These are phyloP conservation scores for Kwoniella botswanensis DNA, from an alignment of 768 basidiomycete genomes.

Conservation along the genomic window DNA sequence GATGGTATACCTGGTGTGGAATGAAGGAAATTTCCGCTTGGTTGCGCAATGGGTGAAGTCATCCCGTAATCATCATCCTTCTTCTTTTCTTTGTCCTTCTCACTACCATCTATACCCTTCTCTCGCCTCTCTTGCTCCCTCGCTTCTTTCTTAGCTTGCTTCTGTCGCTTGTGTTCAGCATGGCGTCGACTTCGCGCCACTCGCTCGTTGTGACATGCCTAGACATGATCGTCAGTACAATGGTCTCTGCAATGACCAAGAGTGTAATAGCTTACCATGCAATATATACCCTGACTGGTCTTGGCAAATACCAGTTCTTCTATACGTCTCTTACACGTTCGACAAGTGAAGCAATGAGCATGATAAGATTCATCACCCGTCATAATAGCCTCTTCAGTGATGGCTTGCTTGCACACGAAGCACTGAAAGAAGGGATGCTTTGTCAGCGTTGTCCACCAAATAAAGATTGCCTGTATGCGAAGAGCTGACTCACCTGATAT, in stretches of 20 bases:
- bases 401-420: constrained; percentile 90
- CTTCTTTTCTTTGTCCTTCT: constrained; percentile 22
- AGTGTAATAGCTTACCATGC: constrained; percentile 61
- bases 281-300: constrained; percentile 97
- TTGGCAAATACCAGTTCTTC: constrained; percentile 99
- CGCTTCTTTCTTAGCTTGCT: constrained; percentile 60
- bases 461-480: constrained; percentile 2
- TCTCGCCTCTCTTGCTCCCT: constrained; percentile 39
- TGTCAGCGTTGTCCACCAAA: no score
- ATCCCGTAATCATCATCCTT: constrained; percentile 14
- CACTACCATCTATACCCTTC: constrained; percentile 41
- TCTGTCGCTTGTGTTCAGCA: constrained; percentile 79
- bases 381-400: constrained; percentile 99
- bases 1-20: constrained; percentile 30
- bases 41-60: constrained; percentile 19
- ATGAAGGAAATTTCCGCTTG: constrained; percentile 17
- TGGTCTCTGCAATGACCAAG: neutral
- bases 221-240: constrained; percentile 15
- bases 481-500: constrained; percentile 49
- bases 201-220: constrained; percentile 97
- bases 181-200: constrained; percentile 91
- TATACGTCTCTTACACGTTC: constrained; percentile 89
- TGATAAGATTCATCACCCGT: constrained; percentile 98
- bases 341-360: constrained; percentile 98
- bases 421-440: constrained; percentile 74